A percentile compares a stretch with the other conserved stretches of the same genome.
Evolutionary conservation across 768 basidiomycete genomes (phyloP).

Genomic region (Pulveroboletus sp.): DNA sequence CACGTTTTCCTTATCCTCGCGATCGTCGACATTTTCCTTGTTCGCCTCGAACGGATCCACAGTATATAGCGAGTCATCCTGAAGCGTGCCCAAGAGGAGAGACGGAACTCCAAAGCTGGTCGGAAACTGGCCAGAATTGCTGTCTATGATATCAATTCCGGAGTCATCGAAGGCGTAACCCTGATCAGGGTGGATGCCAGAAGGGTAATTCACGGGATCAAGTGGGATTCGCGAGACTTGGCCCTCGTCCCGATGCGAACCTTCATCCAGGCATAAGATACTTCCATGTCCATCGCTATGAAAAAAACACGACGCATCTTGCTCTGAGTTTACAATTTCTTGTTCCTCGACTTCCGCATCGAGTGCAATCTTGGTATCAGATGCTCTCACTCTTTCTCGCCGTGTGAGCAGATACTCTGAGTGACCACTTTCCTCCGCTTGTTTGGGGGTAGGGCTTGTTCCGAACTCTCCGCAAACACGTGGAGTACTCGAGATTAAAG

Average conservation of each 20-base stretch:
- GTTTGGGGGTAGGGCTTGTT: constrained; percentile 22
- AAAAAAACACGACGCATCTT: background rate
- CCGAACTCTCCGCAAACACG: constrained; percentile 25
- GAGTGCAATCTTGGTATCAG: background rate
- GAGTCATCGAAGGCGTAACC: constrained; percentile 12
- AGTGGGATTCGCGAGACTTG: background rate
- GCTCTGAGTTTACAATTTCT: background rate
- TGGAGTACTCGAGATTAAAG: constrained; percentile 5
- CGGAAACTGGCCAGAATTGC: background rate
- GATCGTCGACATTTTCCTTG: constrained; percentile 13
- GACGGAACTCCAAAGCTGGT: constrained; percentile 3
- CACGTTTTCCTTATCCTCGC: constrained; percentile 19
- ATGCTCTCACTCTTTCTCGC: constrained; percentile 20
- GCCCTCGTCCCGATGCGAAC: background rate
- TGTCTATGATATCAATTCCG: constrained; percentile 13
- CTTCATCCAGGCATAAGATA: background rate
- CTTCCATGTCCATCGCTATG: background rate
- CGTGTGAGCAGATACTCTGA: constrained; percentile 26
- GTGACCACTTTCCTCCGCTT: constrained; percentile 6
- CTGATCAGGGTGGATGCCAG: background rate
- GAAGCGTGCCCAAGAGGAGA: constrained; percentile 6
- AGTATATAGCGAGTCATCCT: background rate
- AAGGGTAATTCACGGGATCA: background rate
- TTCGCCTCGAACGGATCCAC: constrained; percentile 3
- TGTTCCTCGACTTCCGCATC: constrained; percentile 1